Evolutionary conservation across 2,329 filamentous ascomycete genomes (phyloP).

Genomic region (Ceratocystis destructans): DNA sequence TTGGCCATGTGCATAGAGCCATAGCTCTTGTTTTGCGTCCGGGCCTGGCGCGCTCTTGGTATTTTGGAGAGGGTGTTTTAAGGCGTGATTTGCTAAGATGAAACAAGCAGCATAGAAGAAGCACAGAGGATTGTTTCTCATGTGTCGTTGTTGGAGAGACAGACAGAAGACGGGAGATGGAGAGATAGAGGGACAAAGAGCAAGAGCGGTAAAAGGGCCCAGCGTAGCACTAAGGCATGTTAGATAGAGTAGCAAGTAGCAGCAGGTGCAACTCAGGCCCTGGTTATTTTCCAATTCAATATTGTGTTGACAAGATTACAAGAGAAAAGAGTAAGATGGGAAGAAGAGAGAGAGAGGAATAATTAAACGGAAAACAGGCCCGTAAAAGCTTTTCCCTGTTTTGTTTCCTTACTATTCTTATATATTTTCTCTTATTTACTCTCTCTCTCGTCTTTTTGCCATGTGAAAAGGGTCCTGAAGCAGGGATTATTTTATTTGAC

Average conservation of each 20-base stretch:
- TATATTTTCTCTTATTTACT: background rate
- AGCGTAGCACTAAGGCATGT: background rate
- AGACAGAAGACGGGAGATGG: background rate
- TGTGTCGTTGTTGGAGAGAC: no score
- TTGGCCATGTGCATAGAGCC: no score
- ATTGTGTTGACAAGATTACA: background rate
- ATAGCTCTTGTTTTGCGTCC: no score
- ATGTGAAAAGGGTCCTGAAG: conserved; percentile 5
- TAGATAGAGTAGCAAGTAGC: no score
- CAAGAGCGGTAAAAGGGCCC: background rate
- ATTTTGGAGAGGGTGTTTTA: background rate
- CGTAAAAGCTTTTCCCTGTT: no score
- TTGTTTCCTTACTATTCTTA: background rate
- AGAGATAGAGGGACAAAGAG: background rate
- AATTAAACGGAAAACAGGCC: background rate
- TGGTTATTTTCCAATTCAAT: no score
- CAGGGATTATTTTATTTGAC: background rate
- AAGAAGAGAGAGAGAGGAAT: background rate
- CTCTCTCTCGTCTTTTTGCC: background rate
- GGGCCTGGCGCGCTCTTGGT: background rate
- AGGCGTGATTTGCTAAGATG: background rate
- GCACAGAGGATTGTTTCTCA: no score
- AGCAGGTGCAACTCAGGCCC: no score
- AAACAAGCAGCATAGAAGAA: background rate
- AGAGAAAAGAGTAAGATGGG: background rate